Evolutionary conservation across 2,329 filamentous ascomycete species (phyloP).

Genomic region (Penicillium palitans): DNA sequence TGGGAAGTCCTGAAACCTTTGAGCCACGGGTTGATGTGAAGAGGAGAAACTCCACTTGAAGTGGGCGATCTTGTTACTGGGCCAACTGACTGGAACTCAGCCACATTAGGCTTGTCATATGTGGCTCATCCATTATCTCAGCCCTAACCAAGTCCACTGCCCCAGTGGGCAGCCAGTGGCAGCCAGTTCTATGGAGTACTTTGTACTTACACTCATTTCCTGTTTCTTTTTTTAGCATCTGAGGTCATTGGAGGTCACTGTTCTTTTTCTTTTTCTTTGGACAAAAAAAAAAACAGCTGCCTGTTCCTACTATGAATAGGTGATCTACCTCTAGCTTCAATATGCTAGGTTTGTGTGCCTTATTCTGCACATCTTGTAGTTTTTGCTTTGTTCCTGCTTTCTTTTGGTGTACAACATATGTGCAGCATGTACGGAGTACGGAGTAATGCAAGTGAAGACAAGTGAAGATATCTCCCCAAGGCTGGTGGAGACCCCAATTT

Average conservation of each 20-base stretch:
- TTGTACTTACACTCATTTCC: not conserved
- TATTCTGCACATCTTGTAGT: not conserved
- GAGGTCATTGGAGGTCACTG: not conserved
- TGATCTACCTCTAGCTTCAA: not conserved
- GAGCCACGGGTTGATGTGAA: slow-evolving; percentile 6
- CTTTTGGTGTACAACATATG: not conserved
- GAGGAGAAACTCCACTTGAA: slow-evolving; percentile 1
- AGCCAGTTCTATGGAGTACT: not conserved
- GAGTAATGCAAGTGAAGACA: slow-evolving; percentile 1
- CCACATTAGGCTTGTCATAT: slow-evolving; percentile 6
- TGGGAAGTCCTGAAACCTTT: slow-evolving; percentile 1
- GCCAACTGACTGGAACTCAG: slow-evolving; percentile 9
- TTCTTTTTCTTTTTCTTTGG: not conserved
- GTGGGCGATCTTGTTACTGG: slow-evolving; percentile 6
- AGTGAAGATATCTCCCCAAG: not conserved
- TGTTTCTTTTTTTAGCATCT: slow-evolving; percentile 10
- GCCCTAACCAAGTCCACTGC: not conserved
- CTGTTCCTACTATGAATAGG: not conserved
- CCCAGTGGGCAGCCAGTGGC: not conserved
- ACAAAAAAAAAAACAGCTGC: slow-evolving; percentile 1
- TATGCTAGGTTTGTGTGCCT: not conserved
- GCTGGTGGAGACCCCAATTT: not conserved
- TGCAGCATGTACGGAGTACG: not conserved
- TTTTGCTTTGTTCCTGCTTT: not conserved
- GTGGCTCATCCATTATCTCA: slow-evolving; percentile 1